Conservation (phyloP, 2,329 filamentous ascomycete genomes). For the Stylonectria norvegica region DNA sequence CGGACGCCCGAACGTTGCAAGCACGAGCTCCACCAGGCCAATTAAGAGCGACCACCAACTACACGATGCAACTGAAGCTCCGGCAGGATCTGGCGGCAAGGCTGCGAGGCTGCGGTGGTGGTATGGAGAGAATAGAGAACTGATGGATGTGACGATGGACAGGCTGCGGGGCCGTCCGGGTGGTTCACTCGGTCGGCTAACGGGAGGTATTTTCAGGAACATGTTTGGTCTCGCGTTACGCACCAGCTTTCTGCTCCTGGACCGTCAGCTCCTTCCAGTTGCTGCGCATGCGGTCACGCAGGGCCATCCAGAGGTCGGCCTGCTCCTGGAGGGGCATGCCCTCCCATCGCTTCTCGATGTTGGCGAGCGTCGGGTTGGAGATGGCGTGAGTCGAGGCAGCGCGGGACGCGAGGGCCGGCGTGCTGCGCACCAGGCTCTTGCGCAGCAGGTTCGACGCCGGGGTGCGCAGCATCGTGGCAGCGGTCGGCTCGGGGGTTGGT, state of each 20-base stretch:
- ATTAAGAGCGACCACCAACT: constrained; percentile 11
- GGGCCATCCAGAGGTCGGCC: constrained; percentile 97
- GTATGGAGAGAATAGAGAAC: constrained; percentile 15
- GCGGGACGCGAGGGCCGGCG: constrained; percentile 46
- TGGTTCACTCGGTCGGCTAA: constrained; percentile 22
- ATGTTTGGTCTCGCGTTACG: constrained; percentile 52
- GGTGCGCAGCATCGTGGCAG: constrained; percentile 56
- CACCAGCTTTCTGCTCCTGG: constrained; percentile 99
- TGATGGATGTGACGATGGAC: constrained; percentile 5
- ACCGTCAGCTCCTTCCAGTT: constrained; percentile 94
- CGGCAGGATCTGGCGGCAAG: constrained; percentile 14
- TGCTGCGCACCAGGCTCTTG: constrained; percentile 44
- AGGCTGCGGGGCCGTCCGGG: constrained; percentile 6
- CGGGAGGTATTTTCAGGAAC: constrained; percentile 35
- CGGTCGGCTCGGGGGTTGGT: too few species aligned
- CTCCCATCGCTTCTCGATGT: constrained; percentile 99
- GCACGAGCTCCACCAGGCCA: too few species aligned
- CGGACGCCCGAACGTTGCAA: constrained; percentile 11
- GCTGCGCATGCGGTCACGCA: constrained; percentile 97
- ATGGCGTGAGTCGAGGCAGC: constrained; percentile 80
- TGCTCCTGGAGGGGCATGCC: constrained; percentile 97
- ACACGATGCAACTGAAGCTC: constrained; percentile 27
- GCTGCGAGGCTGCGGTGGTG: constrained; percentile 16
- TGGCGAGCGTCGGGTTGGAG: constrained; percentile 93
- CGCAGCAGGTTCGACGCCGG: constrained; percentile 52